Base-by-base conservation (phyloP, 192 early-diverging fungal genomes). In the Entomortierella parvispora region DNA sequence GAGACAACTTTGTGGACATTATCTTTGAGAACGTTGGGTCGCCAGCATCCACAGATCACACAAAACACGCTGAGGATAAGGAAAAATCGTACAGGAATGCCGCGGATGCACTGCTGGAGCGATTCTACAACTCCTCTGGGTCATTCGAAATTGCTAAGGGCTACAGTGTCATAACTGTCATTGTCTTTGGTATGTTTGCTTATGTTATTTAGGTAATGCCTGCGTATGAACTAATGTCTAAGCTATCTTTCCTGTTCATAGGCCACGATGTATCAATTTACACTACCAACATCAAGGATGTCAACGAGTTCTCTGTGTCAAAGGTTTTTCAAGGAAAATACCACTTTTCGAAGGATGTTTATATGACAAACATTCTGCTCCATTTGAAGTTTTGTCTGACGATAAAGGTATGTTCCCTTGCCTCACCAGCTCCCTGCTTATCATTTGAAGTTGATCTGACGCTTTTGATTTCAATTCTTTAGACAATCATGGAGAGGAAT, bases 1-100 rank as follows among this genome's bases (percentile, higher is more conserved):
- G 26, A 4, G 69, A 71, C 31, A 25, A 51, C 11, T 10, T 43
- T 11, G 50, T 71, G 0, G 55, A 58, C 42, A 33, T 65, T 0
- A 64, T 72, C 26, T 58, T 65, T 15, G 70, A 71, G 37, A 63
- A 71, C 47, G 20, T 71, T n/a, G 69, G 69, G 1, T 51, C 69
- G 2, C 52, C 69, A 8, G 22, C 43, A 7, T 64, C 60, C 47
- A 57, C 54, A 1, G 37, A 52, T 15, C 18, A 54, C 23, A 1
- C 23, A 5, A 55, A 54, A 18, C 18, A 54, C 3, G 9, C 10
- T 3, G 62, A 53, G 8, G 26, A 54, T 17, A 42, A 65, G 43
- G 17, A 54, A 10, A 65, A 45, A 31, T 44, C 32, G 9, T 53
- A 17, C 28, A 9, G 50, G 12, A 65, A 54, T n/a, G 18, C 62